Evolutionary conservation across 116 monocot genomes (phyloP).

Genomic region (Posidonia oceanica): DNA sequence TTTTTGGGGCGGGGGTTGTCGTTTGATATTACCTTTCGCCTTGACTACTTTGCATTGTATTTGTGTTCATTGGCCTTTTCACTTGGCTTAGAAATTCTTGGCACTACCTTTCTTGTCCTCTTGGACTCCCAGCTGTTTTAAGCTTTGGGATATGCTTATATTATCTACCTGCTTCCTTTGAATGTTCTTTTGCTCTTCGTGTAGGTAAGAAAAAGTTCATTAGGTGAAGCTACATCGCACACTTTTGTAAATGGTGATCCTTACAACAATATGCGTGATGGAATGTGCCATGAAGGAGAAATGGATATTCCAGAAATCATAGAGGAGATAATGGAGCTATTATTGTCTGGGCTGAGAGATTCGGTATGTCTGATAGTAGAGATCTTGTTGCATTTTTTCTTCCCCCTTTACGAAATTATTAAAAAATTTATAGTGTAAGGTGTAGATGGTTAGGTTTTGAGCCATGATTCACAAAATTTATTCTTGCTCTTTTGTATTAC

Average conservation of each 20-base stretch:
- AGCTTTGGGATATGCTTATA: not conserved
- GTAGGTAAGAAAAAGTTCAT: slow-evolving; percentile 48
- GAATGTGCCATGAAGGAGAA: slow-evolving; percentile 16
- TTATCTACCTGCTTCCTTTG: not conserved
- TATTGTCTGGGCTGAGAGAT: slow-evolving; percentile 84
- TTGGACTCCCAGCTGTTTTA: not conserved
- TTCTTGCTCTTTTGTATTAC: too few relatives aligned
- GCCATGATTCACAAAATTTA: too few relatives aligned
- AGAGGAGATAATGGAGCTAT: slow-evolving; percentile 84
- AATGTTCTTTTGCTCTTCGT: slow-evolving; percentile 2
- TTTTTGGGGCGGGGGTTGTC: too few relatives aligned
- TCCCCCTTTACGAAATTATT: not conserved
- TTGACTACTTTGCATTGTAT: too few relatives aligned
- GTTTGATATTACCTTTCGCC: too few relatives aligned
- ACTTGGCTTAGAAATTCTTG: too few relatives aligned
- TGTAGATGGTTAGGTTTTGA: too few relatives aligned
- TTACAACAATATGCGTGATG: not conserved
- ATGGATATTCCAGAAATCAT: slow-evolving; percentile 86
- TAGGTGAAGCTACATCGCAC: slow-evolving; percentile 27
- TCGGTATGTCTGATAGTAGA: slow-evolving; percentile 37
- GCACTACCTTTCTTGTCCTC: too few relatives aligned
- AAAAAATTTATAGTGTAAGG: not conserved
- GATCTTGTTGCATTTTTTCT: not conserved
- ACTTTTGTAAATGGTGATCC: slow-evolving; percentile 11
- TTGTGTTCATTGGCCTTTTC: too few relatives aligned